Base-by-base conservation (phyloP, 2,329 filamentous ascomycete genomes). In the Cladorrhinum sp. region DNA sequence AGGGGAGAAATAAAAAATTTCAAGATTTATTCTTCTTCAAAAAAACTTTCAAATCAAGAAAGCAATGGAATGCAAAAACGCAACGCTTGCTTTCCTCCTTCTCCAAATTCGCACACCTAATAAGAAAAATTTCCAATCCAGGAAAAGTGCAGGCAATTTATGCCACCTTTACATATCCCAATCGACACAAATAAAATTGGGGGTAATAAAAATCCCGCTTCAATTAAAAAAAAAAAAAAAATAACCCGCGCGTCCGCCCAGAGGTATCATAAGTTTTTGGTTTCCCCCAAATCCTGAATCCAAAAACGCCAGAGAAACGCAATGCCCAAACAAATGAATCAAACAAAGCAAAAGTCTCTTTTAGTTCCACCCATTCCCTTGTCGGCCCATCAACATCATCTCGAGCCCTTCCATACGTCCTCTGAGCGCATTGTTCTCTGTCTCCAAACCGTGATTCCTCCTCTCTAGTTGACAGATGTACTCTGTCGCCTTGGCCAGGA, bases 401-500 rank as follows among this genome's bases (percentile, higher is more conserved):
- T 75, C 71, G 32, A 72, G 67, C 12, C 67, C 69, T 57, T 71
- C 69, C 45, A 74, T 70, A 27, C 70, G 66, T 22, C 65, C 66
- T 62, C 79, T 76, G 20, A 83, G 68, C 50, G 76, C 73, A n/a
- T 74, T 71, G 64, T 79, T 78, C 61, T 81, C 79, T 63, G 74
- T 74, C 25, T 78, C 73, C 48, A 81, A 68, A 2, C 70, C 68
- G 68, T 74, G 77, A 55, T 72, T 73, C 64, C 66, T 67, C 45
- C 64, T 63, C 66, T 75, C 73, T 49, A 75, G 64, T 52, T 73
- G 69, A 7, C 62, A 55, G 41, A 75, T 75, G 66, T 75, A 75
- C 64, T 76, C 75, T 60, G 71, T 75, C 41, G 74, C 75, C 66
- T 75, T 74, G 71, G 65, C 71, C n/a, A 75, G 66, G 54, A 78